Base-by-base conservation (phyloP, 192 early-diverging fungal genomes). In the Umbelopsis ramanniana region DNA sequence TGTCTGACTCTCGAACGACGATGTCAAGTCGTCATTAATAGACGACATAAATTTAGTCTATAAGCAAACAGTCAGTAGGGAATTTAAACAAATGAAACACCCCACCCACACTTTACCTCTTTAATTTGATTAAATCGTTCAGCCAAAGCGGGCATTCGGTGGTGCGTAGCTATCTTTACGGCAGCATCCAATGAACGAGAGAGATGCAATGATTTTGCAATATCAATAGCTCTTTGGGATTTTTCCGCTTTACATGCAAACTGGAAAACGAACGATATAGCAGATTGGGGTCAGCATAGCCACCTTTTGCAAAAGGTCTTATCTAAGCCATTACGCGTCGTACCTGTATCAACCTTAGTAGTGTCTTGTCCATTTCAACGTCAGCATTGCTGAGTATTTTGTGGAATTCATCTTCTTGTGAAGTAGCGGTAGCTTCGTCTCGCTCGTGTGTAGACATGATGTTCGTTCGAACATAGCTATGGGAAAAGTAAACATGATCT, bases 181-280 rank as follows among this genome's bases (percentile, higher is more conserved):
- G 94, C 95, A 0, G 87, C 89, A 52, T 96, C 93, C 71, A 99
- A 81, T 0, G 94, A 91, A 46, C 75, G 72, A n/a, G 90, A 66
- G 22, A 81, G 77, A 47, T 81, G 80, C 19, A 97, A 81, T 76
- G 88, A 83, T 12, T 76, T 79, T 14, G 87, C 81, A 60, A 99
- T 73, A 77, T 97, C 97, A 43, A 97, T 72, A 0, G 92, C 94
- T 10, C 94, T 87, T 73, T 95, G 87, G 0, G 84, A 63, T 40
- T 90, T 90, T 37, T 94, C 93, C 2, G 80, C 77, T 77, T 91
- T 94, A 75, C 95, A 96, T 23, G 96, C 92, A 66, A 76, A 43
- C 87, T 88, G 43, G 15, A 48, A 47, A 26, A 15, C 1, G 40
- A 67, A 63, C 26, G 33, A 72, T 45, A 11, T 48, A n/a, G 35